Conservation (phyloP, 257 asterid genomes). For the Solanum microdontum region DNA sequence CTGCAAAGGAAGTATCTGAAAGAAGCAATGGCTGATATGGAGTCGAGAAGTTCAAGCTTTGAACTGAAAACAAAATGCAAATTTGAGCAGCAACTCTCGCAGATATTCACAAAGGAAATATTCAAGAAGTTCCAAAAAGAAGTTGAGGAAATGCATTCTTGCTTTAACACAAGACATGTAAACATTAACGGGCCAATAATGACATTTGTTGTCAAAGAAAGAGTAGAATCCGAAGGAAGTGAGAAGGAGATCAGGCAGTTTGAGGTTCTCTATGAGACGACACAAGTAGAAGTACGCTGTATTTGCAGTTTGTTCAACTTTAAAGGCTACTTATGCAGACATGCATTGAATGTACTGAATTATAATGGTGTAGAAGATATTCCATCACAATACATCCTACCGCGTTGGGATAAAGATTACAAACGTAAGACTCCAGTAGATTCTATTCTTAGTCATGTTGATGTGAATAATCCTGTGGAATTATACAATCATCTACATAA, state of each 20-base stretch:
- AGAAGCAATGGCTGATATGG: constrained; percentile 44
- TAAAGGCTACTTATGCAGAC: constrained; percentile 52
- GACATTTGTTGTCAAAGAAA: constrained; percentile 40
- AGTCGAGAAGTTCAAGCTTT: constrained; percentile 29
- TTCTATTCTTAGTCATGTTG: constrained; percentile 7
- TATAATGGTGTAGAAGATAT: constrained; percentile 45
- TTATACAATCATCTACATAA: constrained; percentile 23
- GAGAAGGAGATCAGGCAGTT: constrained; percentile 36
- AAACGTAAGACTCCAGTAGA: constrained; percentile 15
- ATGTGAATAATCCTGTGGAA: constrained; percentile 13
- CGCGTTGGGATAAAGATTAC: constrained; percentile 37
- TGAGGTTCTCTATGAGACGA: constrained; percentile 45
- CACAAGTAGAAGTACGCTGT: constrained; percentile 41
- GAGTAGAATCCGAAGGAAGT: constrained; percentile 20
- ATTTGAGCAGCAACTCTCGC: constrained; percentile 52
- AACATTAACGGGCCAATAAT: constrained; percentile 24
- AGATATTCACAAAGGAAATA: constrained; percentile 39
- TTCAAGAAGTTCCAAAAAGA: constrained; percentile 37
- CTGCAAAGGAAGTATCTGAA: constrained; percentile 39
- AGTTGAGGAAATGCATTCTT: constrained; percentile 45
- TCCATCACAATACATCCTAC: constrained; percentile 39
- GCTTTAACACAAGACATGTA: constrained; percentile 44
- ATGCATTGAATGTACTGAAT: constrained; percentile 40
- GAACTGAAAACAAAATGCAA: constrained; percentile 42
- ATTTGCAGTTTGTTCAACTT: constrained; percentile 48